phyloP scores from a whole-genome alignment of 1,139 yeast species.

The Kurtzmaniella quercitrusa region DNA sequence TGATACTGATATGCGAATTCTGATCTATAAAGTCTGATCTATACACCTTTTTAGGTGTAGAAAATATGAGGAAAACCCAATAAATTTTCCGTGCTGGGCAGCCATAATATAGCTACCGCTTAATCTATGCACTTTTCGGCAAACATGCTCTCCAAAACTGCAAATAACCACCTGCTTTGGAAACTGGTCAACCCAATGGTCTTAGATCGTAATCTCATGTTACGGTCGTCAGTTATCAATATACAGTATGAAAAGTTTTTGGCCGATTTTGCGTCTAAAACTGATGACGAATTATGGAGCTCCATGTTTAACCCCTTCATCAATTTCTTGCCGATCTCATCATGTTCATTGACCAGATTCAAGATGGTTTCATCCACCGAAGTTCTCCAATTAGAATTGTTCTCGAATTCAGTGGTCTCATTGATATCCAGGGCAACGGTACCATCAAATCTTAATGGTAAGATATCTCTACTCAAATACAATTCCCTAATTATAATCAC shows the following conservation, averaged over 20 bases:
- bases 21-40: background rate
- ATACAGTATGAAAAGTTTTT: slow-evolving; percentile 51
- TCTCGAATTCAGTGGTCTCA: slow-evolving; percentile 56
- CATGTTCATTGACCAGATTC: slow-evolving; percentile 46
- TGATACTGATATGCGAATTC: background rate
- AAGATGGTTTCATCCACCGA: slow-evolving; percentile 58
- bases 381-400: slow-evolving; percentile 62
- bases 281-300: slow-evolving; percentile 12
- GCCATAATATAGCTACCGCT: slow-evolving; percentile 1
- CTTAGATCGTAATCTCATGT: slow-evolving; percentile 64
- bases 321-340: slow-evolving; percentile 37
- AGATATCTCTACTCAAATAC: slow-evolving; percentile 49
- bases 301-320: slow-evolving; percentile 33
- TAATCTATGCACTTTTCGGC: slow-evolving; percentile 40
- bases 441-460: slow-evolving; percentile 54
- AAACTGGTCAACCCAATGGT: slow-evolving; percentile 54
- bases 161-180: slow-evolving; percentile 60
- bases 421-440: slow-evolving; percentile 52
- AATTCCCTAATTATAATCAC: slow-evolving; percentile 70
- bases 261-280: slow-evolving; percentile 33
- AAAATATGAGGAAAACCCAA: background rate
- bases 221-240: slow-evolving; percentile 68
- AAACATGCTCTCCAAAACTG: slow-evolving; percentile 42
- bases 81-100: background rate
- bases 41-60: no score